Percentiles rank a stretch among this genome's conserved stretches.
Conservation (phyloP, 257 asterid genomes). For the Voacanga thouarsii region DNA sequence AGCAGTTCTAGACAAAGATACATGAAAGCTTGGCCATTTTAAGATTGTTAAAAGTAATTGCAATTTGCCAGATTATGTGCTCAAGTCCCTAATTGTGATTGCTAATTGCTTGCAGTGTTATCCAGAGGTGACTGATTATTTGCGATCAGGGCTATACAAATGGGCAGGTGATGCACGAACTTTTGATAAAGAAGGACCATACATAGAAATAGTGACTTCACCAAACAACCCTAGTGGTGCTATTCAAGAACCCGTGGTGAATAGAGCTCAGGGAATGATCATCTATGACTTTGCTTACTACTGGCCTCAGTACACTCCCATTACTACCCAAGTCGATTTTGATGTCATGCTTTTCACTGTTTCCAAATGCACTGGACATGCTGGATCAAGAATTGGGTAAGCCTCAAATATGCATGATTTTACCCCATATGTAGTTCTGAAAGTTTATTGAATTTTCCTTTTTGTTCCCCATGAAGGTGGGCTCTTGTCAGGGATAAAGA, state of each 20-base stretch:
- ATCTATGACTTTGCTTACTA: conserved; percentile 79
- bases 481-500: conserved; percentile 68
- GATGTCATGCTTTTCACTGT: conserved; percentile 77
- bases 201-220: conserved; percentile 69
- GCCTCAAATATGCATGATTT: no score
- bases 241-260: conserved; percentile 52
- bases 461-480: conserved; percentile 46
- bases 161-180: conserved; percentile 75
- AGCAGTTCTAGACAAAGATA: conserved; percentile 25
- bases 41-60: not conserved
- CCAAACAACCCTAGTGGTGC: conserved; percentile 77
- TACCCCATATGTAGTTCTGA: no score
- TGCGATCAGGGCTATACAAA: conserved; percentile 51
- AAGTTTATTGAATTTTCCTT: no score
- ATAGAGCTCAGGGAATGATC: conserved; percentile 37
- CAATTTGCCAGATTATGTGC: not conserved
- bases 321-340: conserved; percentile 53
- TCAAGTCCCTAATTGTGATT: not conserved
- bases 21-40: conserved; percentile 34
- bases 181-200: conserved; percentile 47
- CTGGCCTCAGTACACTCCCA: conserved; percentile 88
- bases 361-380: conserved; percentile 93
- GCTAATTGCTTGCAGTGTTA: conserved; percentile 44
- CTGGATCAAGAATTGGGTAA: conserved; percentile 93
- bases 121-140: conserved; percentile 48